Percentiles rank a stretch among this genome's conserved stretches.
Evolutionary conservation across 306 rosid species (phyloP).

Genomic region (Echinosophora koreensis): DNA sequence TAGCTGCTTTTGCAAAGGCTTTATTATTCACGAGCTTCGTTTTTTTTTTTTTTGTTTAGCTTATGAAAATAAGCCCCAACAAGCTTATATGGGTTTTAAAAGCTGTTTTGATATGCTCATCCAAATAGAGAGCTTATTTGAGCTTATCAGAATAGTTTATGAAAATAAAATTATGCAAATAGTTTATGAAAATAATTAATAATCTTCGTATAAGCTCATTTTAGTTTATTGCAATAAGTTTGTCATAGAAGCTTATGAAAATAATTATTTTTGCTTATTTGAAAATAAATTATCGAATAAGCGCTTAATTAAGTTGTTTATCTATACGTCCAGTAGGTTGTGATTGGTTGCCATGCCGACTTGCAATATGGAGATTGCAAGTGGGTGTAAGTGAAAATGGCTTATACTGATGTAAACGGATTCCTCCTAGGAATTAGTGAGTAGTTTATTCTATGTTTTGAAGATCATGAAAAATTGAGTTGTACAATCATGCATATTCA

Average conservation of each 20-base stretch:
- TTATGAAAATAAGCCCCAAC: neutral
- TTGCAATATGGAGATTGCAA: neutral
- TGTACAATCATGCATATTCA: neutral
- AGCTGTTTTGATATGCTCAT: neutral
- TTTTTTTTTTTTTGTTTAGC: neutral
- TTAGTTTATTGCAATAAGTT: too few relatives aligned
- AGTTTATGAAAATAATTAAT: too few relatives aligned
- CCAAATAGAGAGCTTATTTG: neutral
- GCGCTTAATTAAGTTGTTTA: too few relatives aligned
- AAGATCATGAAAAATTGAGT: neutral
- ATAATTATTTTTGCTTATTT: too few relatives aligned
- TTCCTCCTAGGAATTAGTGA: neutral
- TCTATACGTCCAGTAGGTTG: neutral
- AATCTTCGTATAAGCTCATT: too few relatives aligned
- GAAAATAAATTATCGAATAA: too few relatives aligned
- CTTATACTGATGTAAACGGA: neutral
- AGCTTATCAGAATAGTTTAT: too few relatives aligned
- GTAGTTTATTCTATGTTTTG: conserved; percentile 3
- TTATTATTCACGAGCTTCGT: neutral
- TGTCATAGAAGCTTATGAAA: too few relatives aligned
- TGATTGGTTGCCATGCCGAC: conserved; percentile 19
- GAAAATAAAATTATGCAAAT: too few relatives aligned
- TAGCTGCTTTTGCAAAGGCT: neutral
- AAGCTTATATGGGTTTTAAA: conserved; percentile 21
- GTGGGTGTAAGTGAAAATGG: too few relatives aligned